These are phyloP conservation scores for Annulohypoxylon moriforme DNA, from an alignment of 495 filamentous ascomycete genomes.

Conservation along the genomic window DNA sequence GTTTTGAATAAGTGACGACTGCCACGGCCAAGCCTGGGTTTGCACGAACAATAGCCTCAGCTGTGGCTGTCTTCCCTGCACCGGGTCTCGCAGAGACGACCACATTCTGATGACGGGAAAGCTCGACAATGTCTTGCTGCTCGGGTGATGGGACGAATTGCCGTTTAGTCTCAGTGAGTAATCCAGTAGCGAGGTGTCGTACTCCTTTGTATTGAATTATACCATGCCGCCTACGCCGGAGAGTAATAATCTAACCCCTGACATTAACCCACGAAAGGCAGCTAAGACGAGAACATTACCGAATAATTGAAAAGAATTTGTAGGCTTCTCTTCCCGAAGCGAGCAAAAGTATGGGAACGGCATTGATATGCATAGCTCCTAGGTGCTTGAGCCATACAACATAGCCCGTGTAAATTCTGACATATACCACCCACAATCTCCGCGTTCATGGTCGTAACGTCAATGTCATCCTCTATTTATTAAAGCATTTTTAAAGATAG, in stretches of 20 bases:
- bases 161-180: background rate
- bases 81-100: constrained; percentile 13
- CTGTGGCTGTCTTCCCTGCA: constrained; percentile 7
- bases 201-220: background rate
- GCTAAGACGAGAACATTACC: background rate
- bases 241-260: background rate
- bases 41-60: constrained; percentile 8
- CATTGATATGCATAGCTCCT: background rate
- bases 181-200: background rate
- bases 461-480: background rate
- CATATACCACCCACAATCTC: background rate
- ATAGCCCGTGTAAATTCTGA: no score
- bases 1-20: constrained; percentile 7
- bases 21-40: background rate
- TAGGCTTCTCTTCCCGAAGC: background rate
- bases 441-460: background rate
- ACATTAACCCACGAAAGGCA: background rate
- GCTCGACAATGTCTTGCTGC: background rate
- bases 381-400: background rate
- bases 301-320: background rate
- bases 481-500: background rate
- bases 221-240: background rate
- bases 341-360: background rate
- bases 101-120: constrained; percentile 6
- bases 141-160: constrained; percentile 1